Base-by-base conservation (phyloP, 2,329 filamentous ascomycete genomes). In the Parastagonospora avenae region DNA sequence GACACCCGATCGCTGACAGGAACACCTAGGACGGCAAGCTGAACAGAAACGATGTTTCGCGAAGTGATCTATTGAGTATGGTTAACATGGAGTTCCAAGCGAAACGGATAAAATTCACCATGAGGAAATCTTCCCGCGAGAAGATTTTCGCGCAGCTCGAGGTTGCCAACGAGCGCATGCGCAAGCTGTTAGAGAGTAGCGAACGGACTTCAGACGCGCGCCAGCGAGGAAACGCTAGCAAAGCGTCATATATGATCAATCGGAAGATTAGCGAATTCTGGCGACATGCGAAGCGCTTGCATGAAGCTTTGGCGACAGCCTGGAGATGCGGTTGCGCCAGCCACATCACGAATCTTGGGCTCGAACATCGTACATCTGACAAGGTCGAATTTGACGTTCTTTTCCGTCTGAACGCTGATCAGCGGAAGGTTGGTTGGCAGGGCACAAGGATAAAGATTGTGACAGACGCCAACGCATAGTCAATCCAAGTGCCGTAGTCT, bases 31-130 rank as follows among this genome's bases (percentile, higher is more conserved):
- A 41, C 37, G 32, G 38, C 29, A 50, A 48, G n/a, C 19, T 54
- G 10, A n/a, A 42, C 27, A 52, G 50, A 43, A 16, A 32, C 27
- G 45, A 52, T 33, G 31, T 38, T 8, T 50, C 50, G n/a, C 24
- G 39, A 38, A 47, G 39, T 14, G 46, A 54, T 14, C 19, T 49
- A 1, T 29, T 57, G 30, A 59, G 53, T 29, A 38, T 44, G 14
- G 44, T 42, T 10, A 57, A 60, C 35, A 11, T 58, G 16, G 45
- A 55, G 15, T 58, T 52, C 27, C 52, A 58, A 16, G 46, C 52
- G 2, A 52, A 53, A 28, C 32, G 55, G 2, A 48, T 60, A 45
- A 55, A 39, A 40, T 52, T 60, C 32, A 52, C 43, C 9, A 29
- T 53, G 11, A 46, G 45, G 32, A 52, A 52, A 28, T 41, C 41